Percentiles rank a stretch among this genome's conserved stretches.
Evolutionary conservation across 371 early-diverging fungal genomes (phyloP).

Genomic region (Mortierella sp.): DNA sequence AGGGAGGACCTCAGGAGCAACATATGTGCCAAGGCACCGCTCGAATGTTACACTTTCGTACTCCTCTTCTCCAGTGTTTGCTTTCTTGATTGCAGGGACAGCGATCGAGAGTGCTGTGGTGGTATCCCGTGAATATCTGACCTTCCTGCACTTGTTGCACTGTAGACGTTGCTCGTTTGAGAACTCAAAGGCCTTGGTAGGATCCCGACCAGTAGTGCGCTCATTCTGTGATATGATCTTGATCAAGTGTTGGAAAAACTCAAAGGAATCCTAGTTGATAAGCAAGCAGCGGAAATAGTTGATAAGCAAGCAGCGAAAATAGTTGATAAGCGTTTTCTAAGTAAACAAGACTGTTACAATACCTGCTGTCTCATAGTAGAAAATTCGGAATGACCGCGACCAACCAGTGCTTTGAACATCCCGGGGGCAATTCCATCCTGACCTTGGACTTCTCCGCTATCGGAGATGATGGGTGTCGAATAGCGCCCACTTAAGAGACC

Average conservation of each 20-base stretch:
- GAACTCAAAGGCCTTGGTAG: constrained; percentile 84
- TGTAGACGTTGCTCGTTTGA: constrained; percentile 84
- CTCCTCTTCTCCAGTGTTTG: constrained; percentile 35
- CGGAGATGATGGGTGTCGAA: constrained; percentile 63
- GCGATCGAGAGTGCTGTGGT: constrained; percentile 78
- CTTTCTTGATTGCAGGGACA: constrained; percentile 73
- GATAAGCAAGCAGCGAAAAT: neutral
- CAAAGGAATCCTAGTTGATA: constrained; percentile 84
- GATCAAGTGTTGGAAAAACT: constrained; percentile 88
- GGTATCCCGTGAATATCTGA: constrained; percentile 77
- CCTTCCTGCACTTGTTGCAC: constrained; percentile 85
- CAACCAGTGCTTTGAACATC: constrained; percentile 94
- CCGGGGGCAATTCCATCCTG: constrained; percentile 83
- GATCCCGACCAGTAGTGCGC: constrained; percentile 70
- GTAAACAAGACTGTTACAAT: neutral
- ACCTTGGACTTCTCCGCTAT: constrained; percentile 61
- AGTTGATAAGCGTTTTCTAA: neutral
- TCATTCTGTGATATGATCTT: constrained; percentile 83
- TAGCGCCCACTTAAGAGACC: constrained; percentile 93
- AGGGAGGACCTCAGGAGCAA: constrained; percentile 70
- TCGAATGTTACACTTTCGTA: constrained; percentile 79
- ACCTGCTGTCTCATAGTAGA: constrained; percentile 95
- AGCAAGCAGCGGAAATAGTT: no score
- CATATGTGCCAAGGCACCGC: constrained; percentile 79
- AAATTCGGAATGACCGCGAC: constrained; percentile 92